Base-by-base conservation (phyloP, 2,329 filamentous ascomycete genomes). In the Lachnum nothofagi region DNA sequence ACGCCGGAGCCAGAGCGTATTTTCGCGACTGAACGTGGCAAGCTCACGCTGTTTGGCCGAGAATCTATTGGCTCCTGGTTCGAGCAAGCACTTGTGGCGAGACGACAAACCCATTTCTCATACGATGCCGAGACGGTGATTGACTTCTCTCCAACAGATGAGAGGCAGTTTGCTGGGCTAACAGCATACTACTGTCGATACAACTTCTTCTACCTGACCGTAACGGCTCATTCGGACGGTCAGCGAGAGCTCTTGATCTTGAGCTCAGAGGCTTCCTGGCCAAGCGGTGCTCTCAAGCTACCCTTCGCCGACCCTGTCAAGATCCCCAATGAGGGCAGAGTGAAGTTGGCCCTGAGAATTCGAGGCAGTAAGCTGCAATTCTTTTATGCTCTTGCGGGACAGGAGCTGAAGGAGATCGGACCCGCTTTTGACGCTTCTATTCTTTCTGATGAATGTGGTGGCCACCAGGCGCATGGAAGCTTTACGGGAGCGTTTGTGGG, bases 181-280 rank as follows among this genome's bases (percentile, higher is more conserved):
- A 77, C 76, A 10, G 77, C 78, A 0, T 83, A 83, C 63, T 83
- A 83, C 66, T 78, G 75, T 59, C 77, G 79, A 3, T 83, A 71
- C 67, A 83, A 83, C 64, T 83, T 82, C 65, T 83, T 81, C 68
- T 83, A 83, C 56, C 69, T 83, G 5, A 72, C 77, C 0, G 75
- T 83, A 2, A 78, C 78, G 2, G 79, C 78, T 0, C 66, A 78
- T 56, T 67, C 73, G 0, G 73, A 80, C 46, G 78, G 79, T 1
- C 67, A 75, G 52, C 72, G 80, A 8, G 79, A 83, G 62, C 67
- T 83, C 6, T 70, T 80, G 14, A 72, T 83, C 48, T 63, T 80
- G 60, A 71, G 69, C 17, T 82, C 78, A 0, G 77, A 83, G 56
- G 73, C 67, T 0, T 80, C 78, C 0, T 82, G 68, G 65, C 79